Evolutionary conservation across 257 asterid genomes (phyloP), one percentile per base, ranked within the genome.

Genomic region (Haberlea rhodopensis): DNA sequence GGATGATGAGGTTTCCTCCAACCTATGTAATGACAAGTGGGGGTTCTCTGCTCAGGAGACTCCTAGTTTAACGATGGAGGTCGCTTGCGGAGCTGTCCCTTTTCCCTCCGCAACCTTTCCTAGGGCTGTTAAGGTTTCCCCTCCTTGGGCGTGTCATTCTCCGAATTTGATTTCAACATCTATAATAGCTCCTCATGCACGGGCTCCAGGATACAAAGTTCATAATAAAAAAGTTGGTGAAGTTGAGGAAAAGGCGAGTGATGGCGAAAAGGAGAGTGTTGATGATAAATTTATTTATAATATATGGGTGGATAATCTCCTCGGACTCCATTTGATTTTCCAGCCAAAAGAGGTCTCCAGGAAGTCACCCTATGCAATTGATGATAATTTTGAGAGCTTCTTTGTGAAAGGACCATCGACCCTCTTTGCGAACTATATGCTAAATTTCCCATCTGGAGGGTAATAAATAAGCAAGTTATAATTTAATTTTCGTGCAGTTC

Each of bases 271-370:
- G 46, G 46, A 11, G 46, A 73, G 69, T 46, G 27, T 32, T 10
- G 76, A 81, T 55, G 87, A 88, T 20, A 75, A 79, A 25, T 87
- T 74, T 66, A 81, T 70, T 19, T 91, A 89, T 68, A 92, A 89
- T 57, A 87, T 91, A 58, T 89, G 98, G 98, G 96, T 94, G 51
- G 88, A 87, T 73, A 95, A 89, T 77, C 79, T 87, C 61, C 89
- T 87, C 65, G 84, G 84, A 53, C 75, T 61, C 64, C 71, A 82
- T 52, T 54, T 57, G 53, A 62, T 69, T 71, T 68, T 64, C 66
- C 70, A 74, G 75, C 74, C 86, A 19, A 74, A 69, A 57, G 56
- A 57, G 59, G 74, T 27, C 60, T 24, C 81, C 63, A 49, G 57
- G 64, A 40, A 62, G 73, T 65, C 72, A 26, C n/a, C n/a, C n/a